Percentiles rank a stretch among this genome's conserved stretches.
These are phyloP conservation scores for Penicillium macrosclerotiorum DNA, from an alignment of 495 filamentous ascomycete species.

Conservation along the genomic window DNA sequence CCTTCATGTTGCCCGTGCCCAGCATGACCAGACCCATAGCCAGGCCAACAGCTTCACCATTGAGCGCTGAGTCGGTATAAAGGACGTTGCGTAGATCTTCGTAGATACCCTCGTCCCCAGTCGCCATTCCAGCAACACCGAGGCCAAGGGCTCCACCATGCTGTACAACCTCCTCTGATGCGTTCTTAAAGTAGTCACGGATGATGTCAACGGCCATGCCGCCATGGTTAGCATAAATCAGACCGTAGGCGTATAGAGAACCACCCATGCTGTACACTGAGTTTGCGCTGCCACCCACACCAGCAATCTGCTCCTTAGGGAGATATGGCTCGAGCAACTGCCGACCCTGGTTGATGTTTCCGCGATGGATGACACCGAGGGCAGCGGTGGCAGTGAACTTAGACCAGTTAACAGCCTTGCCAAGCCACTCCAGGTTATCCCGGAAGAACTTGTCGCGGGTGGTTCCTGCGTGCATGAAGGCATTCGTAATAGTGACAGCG, in stretches of 20 bases:
- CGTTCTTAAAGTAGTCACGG: constrained; percentile 78
- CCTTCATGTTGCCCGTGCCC: constrained; percentile 88
- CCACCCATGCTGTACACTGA: constrained; percentile 96
- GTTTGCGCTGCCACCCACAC: constrained; percentile 62
- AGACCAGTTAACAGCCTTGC: constrained; percentile 99
- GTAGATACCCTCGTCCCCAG: constrained; percentile 84
- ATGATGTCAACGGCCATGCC: constrained; percentile 89
- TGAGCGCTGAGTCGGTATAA: constrained; percentile 89
- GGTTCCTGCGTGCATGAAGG: constrained; percentile 99
- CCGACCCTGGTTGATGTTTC: constrained; percentile 87
- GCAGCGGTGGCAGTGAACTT: constrained; percentile 99
- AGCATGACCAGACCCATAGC: constrained; percentile 97
- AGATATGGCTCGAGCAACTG: constrained; percentile 95
- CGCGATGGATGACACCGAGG: constrained; percentile 92
- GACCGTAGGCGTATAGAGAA: constrained; percentile 88
- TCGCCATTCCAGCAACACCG: constrained; percentile 97
- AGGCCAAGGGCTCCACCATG: constrained; percentile 95
- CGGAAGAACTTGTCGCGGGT: constrained; percentile 97
- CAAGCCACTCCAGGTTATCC: constrained; percentile 96
- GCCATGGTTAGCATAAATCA: constrained; percentile 98
- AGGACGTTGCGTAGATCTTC: constrained; percentile 85
- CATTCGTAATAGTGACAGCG: constrained; percentile 93
- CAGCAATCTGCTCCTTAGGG: constrained; percentile 62
- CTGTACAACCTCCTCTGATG: constrained; percentile 91
- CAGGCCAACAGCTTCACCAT: constrained; percentile 93